These are phyloP conservation scores for Leishmania martiniquensis DNA, from an alignment of 208 protist genomes.

Conservation along the genomic window DNA sequence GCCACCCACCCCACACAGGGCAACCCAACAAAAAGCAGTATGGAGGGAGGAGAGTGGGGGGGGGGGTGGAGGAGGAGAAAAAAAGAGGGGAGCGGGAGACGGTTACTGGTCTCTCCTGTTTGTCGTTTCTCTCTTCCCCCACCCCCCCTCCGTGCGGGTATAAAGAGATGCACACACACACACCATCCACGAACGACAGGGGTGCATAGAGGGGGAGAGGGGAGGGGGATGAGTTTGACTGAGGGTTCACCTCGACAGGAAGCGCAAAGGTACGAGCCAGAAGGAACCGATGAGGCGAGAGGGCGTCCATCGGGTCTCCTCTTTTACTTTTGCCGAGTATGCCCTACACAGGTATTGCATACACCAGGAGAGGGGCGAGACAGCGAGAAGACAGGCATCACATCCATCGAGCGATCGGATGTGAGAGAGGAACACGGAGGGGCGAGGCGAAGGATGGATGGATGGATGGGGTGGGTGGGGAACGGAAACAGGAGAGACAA, in stretches of 20 bases:
- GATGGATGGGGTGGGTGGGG: neutral
- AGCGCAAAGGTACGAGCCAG: neutral
- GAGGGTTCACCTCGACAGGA: neutral
- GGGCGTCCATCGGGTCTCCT: neutral
- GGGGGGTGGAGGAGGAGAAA: neutral
- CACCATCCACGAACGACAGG: neutral
- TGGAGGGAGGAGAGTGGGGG: neutral
- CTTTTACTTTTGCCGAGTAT: too few relatives aligned
- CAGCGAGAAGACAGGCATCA: neutral
- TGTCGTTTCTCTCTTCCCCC: neutral
- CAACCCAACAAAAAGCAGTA: conserved; percentile 1
- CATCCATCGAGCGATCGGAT: neutral
- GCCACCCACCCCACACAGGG: neutral
- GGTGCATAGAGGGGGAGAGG: neutral
- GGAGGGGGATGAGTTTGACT: neutral
- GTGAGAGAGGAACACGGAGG: neutral
- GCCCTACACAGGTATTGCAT: neutral
- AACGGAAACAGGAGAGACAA: conserved; percentile 13
- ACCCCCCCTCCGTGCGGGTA: neutral
- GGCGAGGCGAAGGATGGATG: neutral
- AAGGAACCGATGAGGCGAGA: neutral
- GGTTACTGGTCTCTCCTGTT: neutral
- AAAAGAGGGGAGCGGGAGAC: neutral
- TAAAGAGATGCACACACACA: neutral
- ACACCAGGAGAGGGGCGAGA: neutral